Evolutionary conservation across 179 eudicot genomes (phyloP).

Genomic region (Amaranthus tricolor): DNA sequence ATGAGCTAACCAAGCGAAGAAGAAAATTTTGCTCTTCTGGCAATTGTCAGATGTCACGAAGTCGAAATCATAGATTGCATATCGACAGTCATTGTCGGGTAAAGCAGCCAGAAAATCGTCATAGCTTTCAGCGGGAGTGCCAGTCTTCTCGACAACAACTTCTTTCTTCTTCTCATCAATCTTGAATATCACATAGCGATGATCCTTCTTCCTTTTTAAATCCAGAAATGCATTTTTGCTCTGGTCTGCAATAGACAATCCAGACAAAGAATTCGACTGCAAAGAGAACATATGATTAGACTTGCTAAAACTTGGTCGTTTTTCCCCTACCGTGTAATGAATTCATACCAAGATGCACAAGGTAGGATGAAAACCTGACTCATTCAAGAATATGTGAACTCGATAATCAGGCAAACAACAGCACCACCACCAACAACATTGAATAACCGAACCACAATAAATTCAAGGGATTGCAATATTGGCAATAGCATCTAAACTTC

Average conservation of each 20-base stretch:
- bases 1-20: conserved; percentile 46
- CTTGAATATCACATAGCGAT: conserved; percentile 45
- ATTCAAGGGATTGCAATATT: neutral
- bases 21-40: conserved; percentile 56
- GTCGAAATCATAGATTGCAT: conserved; percentile 43
- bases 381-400: neutral
- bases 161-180: conserved; percentile 48
- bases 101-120: conserved; percentile 44
- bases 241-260: conserved; percentile 35
- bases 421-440: too few relatives aligned
- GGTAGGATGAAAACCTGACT: neutral
- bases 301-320: neutral
- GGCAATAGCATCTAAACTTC: neutral
- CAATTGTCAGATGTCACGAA: conserved; percentile 48
- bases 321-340: neutral
- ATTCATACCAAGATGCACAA: neutral
- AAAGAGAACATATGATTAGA: neutral
- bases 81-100: conserved; percentile 45
- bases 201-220: conserved; percentile 42
- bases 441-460: neutral
- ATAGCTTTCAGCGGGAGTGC: conserved; percentile 43
- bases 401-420: neutral
- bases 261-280: conserved; percentile 40
- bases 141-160: conserved; percentile 49
- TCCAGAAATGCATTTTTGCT: conserved; percentile 36